Evolutionary conservation across 1,284 basidiomycete species (phyloP), one percentile per base, ranked within the genome.

Genomic region (Cutaneotrichosporon sp.): DNA sequence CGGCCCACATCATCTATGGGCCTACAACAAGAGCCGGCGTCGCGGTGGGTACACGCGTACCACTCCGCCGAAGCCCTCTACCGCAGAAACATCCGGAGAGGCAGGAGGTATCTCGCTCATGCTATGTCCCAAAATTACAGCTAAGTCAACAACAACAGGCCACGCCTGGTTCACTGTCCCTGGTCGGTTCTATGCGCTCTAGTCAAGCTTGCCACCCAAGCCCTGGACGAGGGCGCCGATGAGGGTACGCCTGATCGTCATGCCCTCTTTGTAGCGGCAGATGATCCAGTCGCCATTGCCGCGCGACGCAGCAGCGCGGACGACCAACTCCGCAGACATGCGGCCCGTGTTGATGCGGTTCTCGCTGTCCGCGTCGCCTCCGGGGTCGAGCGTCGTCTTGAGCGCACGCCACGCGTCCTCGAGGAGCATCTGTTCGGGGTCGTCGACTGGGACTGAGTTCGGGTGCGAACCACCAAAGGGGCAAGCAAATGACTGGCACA

Each of bases 291-390:
- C 50, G 31, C 72, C 73, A 16, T 66, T 65, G 18, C 73, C 76
- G 34, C 78, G 71, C 4, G 68, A 65, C 21, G 72, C 68, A 5
- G 75, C 76, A 4, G 79, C 79, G 16, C 78, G 65, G 18, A 77
- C 64, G 38, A 81, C 76, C 53, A 80, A 66, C 66, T 81, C 80
- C n/a, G 77, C 76, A 6, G 80, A 79, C 74, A 80, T 77, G 59
- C 78, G 72, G 21, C 79, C 80, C 9, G 79, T 80, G 66, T 80
- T 79, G 59, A 80, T 80, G 63, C 77, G 69, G 58, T 80, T 79
- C 67, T 80, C 77, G 2, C 77, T 75, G 61, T 77, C 73, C 0
- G 73, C 70, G 30, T 79, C 78, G 16, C 73, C 76, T 5, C 69
- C 71, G 1, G 78, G 77, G 65, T 81, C 79, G 7, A 80, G 67